These are phyloP conservation scores for Populus hybrid DNA, from an alignment of 441 rosid species.

Conservation along the genomic window DNA sequence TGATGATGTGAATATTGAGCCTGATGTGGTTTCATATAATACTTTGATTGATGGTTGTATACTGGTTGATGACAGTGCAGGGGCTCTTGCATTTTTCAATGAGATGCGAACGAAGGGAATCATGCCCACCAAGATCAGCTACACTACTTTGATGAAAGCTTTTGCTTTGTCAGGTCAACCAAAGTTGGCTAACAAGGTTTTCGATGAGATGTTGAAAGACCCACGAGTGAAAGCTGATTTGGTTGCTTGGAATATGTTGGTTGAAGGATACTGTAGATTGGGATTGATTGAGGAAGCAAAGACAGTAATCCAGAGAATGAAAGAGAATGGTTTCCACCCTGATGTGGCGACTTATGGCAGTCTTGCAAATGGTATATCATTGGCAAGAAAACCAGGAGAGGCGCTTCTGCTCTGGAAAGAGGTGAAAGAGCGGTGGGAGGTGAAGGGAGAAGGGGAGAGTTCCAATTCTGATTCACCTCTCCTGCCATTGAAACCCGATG, in stretches of 20 bases:
- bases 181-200: conserved; percentile 74
- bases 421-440: conserved; percentile 58
- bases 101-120: conserved; percentile 84
- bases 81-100: conserved; percentile 74
- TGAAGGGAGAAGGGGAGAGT: conserved; percentile 28
- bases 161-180: conserved; percentile 85
- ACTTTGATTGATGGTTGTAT: conserved; percentile 87
- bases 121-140: conserved; percentile 86
- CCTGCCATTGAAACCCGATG: conserved; percentile 66
- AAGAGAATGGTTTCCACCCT: conserved; percentile 63
- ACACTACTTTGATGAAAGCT: conserved; percentile 96
- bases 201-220: conserved; percentile 27
- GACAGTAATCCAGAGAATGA: conserved; percentile 53
- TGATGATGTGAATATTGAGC: conserved; percentile 50
- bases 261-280: conserved; percentile 78
- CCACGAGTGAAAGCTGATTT: conserved; percentile 78
- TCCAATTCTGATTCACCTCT: conserved; percentile 29
- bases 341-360: conserved; percentile 75
- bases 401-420: conserved; percentile 92
- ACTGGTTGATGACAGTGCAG: conserved; percentile 74
- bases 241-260: conserved; percentile 94
- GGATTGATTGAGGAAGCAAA: conserved; percentile 46
- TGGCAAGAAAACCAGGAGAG: conserved; percentile 95
- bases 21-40: conserved; percentile 90
- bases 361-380: conserved; percentile 25